Evolutionary conservation across 805 yeast genomes (phyloP).

Genomic region (Dipodascus albidus): DNA sequence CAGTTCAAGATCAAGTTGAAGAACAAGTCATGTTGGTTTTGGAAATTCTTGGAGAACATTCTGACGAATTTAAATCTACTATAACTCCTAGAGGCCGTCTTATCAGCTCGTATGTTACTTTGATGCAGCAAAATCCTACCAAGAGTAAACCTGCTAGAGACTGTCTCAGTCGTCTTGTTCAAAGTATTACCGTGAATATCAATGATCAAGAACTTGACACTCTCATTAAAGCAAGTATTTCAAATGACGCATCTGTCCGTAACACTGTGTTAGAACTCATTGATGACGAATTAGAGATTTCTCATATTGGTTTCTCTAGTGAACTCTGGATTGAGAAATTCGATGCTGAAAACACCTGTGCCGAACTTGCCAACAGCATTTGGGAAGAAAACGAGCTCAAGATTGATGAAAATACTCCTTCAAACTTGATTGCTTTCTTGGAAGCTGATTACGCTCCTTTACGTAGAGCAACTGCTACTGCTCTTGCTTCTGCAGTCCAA

Average conservation of each 20-base stretch:
- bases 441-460: conserved; percentile 51
- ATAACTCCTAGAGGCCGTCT: conserved; percentile 60
- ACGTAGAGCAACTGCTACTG: conserved; percentile 59
- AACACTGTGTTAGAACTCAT: conserved; percentile 69
- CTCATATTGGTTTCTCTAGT: conserved; percentile 37
- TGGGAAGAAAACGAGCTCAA: conserved; percentile 69
- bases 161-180: conserved; percentile 66
- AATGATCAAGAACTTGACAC: conserved; percentile 44
- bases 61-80: conserved; percentile 40
- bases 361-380: conserved; percentile 62
- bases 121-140: conserved; percentile 56
- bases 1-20: conserved; percentile 71
- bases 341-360: conserved; percentile 54
- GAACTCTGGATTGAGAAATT: conserved; percentile 73
- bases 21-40: conserved; percentile 71
- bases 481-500: conserved; percentile 50
- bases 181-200: conserved; percentile 57
- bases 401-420: conserved; percentile 35
- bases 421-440: conserved; percentile 37
- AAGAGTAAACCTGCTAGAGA: conserved; percentile 78
- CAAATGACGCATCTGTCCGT: conserved; percentile 62
- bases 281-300: conserved; percentile 59
- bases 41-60: conserved; percentile 49
- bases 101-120: conserved; percentile 46
- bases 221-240: conserved; percentile 43